Base-by-base conservation (phyloP, 352 stramenopile species). In the Pythium apleroticum region DNA sequence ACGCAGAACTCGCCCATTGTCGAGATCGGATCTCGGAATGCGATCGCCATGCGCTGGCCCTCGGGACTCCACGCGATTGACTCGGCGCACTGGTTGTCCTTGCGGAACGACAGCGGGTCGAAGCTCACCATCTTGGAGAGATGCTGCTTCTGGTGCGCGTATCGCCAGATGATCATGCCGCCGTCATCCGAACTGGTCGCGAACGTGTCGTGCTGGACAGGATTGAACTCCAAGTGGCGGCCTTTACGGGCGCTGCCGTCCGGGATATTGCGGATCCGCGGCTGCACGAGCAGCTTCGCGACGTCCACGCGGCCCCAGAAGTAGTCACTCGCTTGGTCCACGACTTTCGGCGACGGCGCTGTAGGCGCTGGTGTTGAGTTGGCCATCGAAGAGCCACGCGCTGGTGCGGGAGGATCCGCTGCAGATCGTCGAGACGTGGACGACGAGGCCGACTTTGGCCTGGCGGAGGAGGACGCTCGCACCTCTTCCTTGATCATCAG, bases 161-260 rank as follows among this genome's bases (percentile, higher is more conserved):
- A 96, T 43, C 76, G 88, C 87, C 87, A 96, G 46, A 96, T 53
- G 11, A 89, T 89, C 19, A 96, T 57, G 0, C 81, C 86, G 43
- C 87, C 87, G 49, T 94, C 85, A 69, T 96, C 87, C 11, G 85
- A 84, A 35, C 77, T 85, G 15, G 84, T 91, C 5, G 84, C 84
- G 45, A 96, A 91, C 54, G 86, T 77, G 64, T 92, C 77, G 10
- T 77, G 75, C 63, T 88, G 75, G 19, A 79, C 81, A 41, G 87
- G 80, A 52, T 96, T 93, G 56, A 96, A 91, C 30, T 77, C 75
- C 50, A 93, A 64, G 60, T 91, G 81, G 11, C 87, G 80, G 1
- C 82, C 72, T 53, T 96, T 96, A 24, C 85, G 83, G 41, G 54
- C 56, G 52, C 83, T 88, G 12, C 75, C 78, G 60, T 96, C 87